Conservation (phyloP, 345 rosid species). For the Anastatica hierochuntica region DNA sequence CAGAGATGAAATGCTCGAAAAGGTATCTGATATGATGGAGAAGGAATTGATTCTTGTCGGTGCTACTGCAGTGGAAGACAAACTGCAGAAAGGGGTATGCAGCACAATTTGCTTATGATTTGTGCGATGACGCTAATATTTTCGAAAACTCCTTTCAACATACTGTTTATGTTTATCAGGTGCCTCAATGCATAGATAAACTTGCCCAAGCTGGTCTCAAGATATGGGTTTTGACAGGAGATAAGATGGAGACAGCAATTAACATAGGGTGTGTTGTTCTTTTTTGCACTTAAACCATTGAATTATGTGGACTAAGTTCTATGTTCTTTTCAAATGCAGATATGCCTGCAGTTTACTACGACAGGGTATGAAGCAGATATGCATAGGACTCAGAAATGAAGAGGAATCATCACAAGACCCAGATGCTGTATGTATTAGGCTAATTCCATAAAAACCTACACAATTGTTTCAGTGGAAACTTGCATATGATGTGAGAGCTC, state of each 20-base stretch:
- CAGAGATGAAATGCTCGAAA: conserved; percentile 55
- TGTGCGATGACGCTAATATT: not conserved
- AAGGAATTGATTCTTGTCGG: conserved; percentile 57
- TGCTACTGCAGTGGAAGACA: conserved; percentile 69
- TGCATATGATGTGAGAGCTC: conserved; percentile 1
- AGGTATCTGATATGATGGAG: conserved; percentile 56
- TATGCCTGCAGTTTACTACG: conserved; percentile 69
- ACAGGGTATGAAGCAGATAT: conserved; percentile 62
- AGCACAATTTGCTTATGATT: not conserved
- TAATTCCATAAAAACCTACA: conserved; percentile 6
- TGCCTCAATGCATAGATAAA: conserved; percentile 77
- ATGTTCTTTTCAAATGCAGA: conserved; percentile 32
- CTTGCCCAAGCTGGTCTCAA: conserved; percentile 77
- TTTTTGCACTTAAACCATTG: not conserved
- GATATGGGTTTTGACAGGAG: conserved; percentile 83
- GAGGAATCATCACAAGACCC: conserved; percentile 19
- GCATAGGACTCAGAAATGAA: conserved; percentile 10
- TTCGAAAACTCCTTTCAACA: not conserved
- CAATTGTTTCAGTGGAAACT: not conserved
- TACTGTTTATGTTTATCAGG: conserved; percentile 28
- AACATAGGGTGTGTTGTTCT: conserved; percentile 47
- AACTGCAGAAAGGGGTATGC: conserved; percentile 65
- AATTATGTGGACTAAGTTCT: conserved; percentile 15
- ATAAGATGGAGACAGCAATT: conserved; percentile 77
- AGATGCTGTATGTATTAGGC: conserved; percentile 21